Base-by-base conservation (phyloP, 176 grass and related monocot genomes). In the Bonia amplexicaulis region DNA sequence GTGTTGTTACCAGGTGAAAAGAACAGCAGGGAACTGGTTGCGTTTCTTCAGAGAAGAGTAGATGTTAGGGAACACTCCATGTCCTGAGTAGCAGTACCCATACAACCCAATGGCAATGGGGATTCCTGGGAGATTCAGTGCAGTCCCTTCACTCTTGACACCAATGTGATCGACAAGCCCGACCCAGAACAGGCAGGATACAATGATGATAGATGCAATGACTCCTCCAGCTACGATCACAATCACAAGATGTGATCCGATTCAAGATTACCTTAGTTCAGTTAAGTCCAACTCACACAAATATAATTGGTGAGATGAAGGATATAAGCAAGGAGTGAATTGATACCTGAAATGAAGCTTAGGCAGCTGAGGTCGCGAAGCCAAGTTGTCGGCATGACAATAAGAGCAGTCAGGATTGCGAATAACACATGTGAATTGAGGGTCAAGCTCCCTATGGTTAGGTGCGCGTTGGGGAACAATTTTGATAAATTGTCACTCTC, bases 41-140 rank as follows among this genome's bases (percentile, higher is more conserved):
- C 73, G 65, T 53, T 92, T 92, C 85, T 92, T 94, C 27, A 95
- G 77, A 76, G 96, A 98, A 51, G 93, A 92, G 72, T 95, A 98
- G 63, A 98, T 98, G 84, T 98, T 98, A 23, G 96, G 96, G 82
- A 98, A 98, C 70, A 98, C 91, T 53, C 93, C 96, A 57, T 98
- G 96, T 3, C 96, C 93, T 29, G 96, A 98, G 83, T 91, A 98
- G 88, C 91, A 89, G 37, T 94, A 98, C 42, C 93, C 96, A 69
- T 94, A 98, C 65, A 98, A 57, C 65, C 96, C 96, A 83, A 98
- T 80, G 29, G 93, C 90, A 58, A 94, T 94, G 14, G 87, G 93
- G 69, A 94, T 86, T 13, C 90, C 73, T 31, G 85, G 78, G 71
- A 94, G 57, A 80, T 90, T 86, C 64, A 94, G 7, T 45, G 80